These are phyloP conservation scores for Apiotrichum domesticum DNA, from an alignment of 1,284 basidiomycete species.

Conservation along the genomic window DNA sequence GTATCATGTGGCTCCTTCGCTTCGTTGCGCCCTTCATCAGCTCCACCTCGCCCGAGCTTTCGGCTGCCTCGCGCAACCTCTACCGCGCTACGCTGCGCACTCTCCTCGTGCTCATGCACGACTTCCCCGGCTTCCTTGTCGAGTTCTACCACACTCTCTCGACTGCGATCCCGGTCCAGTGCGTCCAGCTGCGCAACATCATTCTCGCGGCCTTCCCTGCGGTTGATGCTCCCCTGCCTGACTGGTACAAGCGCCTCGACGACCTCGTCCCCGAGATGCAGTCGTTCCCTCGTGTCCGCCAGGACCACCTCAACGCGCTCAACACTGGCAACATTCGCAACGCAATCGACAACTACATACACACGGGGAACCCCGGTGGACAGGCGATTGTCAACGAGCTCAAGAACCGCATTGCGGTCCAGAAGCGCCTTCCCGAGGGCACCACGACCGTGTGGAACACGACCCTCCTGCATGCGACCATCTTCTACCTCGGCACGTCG, in stretches of 20 bases:
- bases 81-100: constrained; percentile 90
- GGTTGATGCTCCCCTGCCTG: constrained; percentile 74
- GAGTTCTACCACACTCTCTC: constrained; percentile 95
- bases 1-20: constrained; percentile 85
- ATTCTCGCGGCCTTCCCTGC: constrained; percentile 94
- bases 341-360: constrained; percentile 75
- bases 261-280: constrained; percentile 77
- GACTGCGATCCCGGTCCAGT: constrained; percentile 84
- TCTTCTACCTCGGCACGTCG: constrained; percentile 89
- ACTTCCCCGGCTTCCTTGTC: constrained; percentile 96
- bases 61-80: constrained; percentile 76
- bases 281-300: constrained; percentile 79
- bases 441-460: constrained; percentile 73
- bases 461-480: constrained; percentile 81
- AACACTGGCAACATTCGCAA: constrained; percentile 69
- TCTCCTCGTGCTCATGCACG: constrained; percentile 89
- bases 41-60: constrained; percentile 60
- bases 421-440: constrained; percentile 52
- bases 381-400: constrained; percentile 62
- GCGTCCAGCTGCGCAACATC: constrained; percentile 95
- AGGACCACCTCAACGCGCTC: constrained; percentile 78
- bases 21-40: constrained; percentile 90
- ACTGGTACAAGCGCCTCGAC: constrained; percentile 49
- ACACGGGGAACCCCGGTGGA: constrained; percentile 56
- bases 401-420: constrained; percentile 66